These are phyloP conservation scores for Pholiota microspora DNA, from an alignment of 768 basidiomycete species.

Conservation along the genomic window DNA sequence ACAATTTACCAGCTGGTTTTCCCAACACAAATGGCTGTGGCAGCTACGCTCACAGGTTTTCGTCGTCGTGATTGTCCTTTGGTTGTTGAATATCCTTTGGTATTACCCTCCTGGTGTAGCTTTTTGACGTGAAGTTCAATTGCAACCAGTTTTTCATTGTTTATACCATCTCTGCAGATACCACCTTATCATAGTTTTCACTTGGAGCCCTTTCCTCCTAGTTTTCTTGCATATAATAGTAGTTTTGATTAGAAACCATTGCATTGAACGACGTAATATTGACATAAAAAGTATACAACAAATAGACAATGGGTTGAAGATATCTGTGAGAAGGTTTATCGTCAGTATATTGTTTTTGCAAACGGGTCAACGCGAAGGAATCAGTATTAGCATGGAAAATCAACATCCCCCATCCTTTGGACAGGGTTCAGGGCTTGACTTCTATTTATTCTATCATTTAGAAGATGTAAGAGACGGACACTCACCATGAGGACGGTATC, in stretches of 20 bases:
- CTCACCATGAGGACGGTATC: constrained; percentile 23
- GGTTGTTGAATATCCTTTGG: constrained; percentile 68
- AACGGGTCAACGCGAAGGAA: constrained; percentile 13
- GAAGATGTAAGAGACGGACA: constrained; percentile 13
- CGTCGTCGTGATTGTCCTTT: constrained; percentile 38
- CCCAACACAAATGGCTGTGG: constrained; percentile 13
- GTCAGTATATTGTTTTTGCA: constrained; percentile 24
- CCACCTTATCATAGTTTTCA: no score
- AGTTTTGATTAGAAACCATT: no score
- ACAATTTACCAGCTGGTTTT: constrained; percentile 29
- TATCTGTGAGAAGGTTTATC: not conserved
- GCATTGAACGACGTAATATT: no score
- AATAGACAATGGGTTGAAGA: not conserved
- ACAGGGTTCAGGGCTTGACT: constrained; percentile 87
- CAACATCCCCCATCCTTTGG: constrained; percentile 73
- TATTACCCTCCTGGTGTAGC: constrained; percentile 21
- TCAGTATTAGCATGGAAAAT: constrained; percentile 93
- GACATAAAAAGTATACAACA: not conserved
- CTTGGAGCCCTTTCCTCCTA: no score
- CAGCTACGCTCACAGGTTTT: constrained; percentile 11
- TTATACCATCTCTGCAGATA: no score
- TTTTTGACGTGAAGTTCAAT: not conserved
- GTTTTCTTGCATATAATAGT: no score
- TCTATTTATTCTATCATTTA: constrained; percentile 73
- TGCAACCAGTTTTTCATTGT: no score